Base-by-base conservation (phyloP, 2,329 filamentous ascomycete species). In the Exophiala xenobiotica region DNA sequence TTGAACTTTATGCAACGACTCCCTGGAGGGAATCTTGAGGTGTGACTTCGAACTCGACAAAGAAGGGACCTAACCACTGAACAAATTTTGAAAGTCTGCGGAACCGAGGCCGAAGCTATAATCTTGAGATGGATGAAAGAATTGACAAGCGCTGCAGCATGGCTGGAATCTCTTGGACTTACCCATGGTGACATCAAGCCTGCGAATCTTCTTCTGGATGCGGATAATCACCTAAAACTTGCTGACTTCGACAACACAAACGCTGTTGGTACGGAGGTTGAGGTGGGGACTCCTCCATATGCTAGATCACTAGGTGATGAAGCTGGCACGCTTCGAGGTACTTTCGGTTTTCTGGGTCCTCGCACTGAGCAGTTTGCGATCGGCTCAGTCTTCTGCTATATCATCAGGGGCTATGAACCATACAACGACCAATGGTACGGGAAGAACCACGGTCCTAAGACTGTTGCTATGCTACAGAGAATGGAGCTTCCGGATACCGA, bases 101-200 rank as follows among this genome's bases (percentile, higher is more conserved):
- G 4, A n/a, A 50, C 33, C 14, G 49, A 56, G 27, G 56, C 55
- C 40, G 26, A 40, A 24, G 11, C 33, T 29, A 37, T 54, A 18
- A 38, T 58, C 29, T 19, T 54, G 20, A 47, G 33, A 51, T 69
- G 61, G 66, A 67, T 67, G 60, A 67, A 65, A 27, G 54, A 66
- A 20, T 61, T 69, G 22, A 54, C 65, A 39, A 60, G 63, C 55
- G 65, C 59, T 8, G 59, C 66, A 40, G 63, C 65, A 53, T 67
- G 67, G 41, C 46, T 68, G 0, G 65, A 67, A 58, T 66, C 63
- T 0, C 58, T 68, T n/a, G 60, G 64, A 16, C 64, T 68, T 37
- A 62, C 64, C 1, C 60, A 70, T 55, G 62, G 63, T 33, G 63
- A 68, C 16, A 46, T 70, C 46, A 60, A 63, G 50, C 62, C 67